These are phyloP conservation scores for Dichomitus squalens DNA, from an alignment of 1,284 basidiomycete genomes.

Conservation along the genomic window DNA sequence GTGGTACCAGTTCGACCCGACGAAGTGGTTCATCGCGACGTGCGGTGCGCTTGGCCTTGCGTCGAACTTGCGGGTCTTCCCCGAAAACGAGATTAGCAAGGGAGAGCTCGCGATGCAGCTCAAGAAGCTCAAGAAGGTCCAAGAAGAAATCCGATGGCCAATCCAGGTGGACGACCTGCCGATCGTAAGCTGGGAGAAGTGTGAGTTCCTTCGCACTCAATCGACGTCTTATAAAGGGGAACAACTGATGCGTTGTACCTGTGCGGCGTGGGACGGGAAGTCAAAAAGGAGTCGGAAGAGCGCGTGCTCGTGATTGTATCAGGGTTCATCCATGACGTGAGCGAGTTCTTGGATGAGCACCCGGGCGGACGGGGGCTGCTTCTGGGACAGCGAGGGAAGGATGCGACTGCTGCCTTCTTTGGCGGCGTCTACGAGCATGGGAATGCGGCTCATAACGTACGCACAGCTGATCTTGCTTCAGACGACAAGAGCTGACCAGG, in stretches of 20 bases:
- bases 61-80: constrained; percentile 79
- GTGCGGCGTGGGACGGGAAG: constrained; percentile 35
- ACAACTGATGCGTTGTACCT: background rate
- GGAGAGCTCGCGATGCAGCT: constrained; percentile 84
- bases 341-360: constrained; percentile 77
- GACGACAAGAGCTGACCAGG: background rate
- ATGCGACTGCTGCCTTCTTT: constrained; percentile 84
- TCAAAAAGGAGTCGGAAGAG: constrained; percentile 67
- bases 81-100: constrained; percentile 85
- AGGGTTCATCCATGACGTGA: constrained; percentile 88
- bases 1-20: constrained; percentile 72
- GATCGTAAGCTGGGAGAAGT: constrained; percentile 81
- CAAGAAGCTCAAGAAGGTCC: constrained; percentile 67
- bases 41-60: constrained; percentile 72
- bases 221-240: background rate
- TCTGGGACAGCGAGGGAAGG: constrained; percentile 69
- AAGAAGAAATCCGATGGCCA: constrained; percentile 76
- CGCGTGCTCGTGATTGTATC: constrained; percentile 73
- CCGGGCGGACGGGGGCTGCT: constrained; percentile 78
- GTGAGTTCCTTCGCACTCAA: constrained; percentile 43
- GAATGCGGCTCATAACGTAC: constrained; percentile 81
- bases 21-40: constrained; percentile 84
- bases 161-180: constrained; percentile 60
- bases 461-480: constrained; percentile 26
- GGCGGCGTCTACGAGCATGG: constrained; percentile 85